phyloP scores from a whole-genome alignment of 2,329 filamentous ascomycete genomes.

The Trichoderma oligosporum region DNA sequence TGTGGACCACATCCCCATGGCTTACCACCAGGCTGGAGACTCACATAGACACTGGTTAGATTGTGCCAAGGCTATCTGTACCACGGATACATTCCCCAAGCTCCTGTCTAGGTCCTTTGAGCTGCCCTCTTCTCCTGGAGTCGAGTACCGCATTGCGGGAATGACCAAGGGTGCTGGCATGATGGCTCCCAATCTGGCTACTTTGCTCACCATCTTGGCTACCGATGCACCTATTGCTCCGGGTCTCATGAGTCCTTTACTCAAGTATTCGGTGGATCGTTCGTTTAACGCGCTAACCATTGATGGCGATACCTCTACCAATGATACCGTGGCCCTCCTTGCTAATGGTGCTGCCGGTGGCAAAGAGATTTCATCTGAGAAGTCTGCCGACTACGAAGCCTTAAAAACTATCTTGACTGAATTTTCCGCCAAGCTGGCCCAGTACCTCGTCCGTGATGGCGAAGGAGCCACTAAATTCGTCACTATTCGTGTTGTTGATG shows the following conservation, averaged over 20 bases:
- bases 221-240: slow-evolving; percentile 82
- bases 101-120: slow-evolving; percentile 80
- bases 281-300: slow-evolving; percentile 98
- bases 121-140: slow-evolving; percentile 71
- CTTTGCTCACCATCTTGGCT: slow-evolving; percentile 83
- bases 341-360: slow-evolving; percentile 91
- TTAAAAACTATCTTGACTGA: slow-evolving; percentile 68
- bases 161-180: slow-evolving; percentile 98
- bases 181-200: slow-evolving; percentile 99
- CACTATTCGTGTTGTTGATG: slow-evolving; percentile 78
- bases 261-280: slow-evolving; percentile 70
- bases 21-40: slow-evolving; percentile 65
- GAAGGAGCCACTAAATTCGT: slow-evolving; percentile 99
- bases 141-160: slow-evolving; percentile 80
- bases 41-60: slow-evolving; percentile 83
- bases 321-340: slow-evolving; percentile 92
- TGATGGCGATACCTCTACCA: slow-evolving; percentile 95
- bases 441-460: slow-evolving; percentile 91
- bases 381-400: slow-evolving; percentile 61
- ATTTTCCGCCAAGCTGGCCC: slow-evolving; percentile 80
- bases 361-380: slow-evolving; percentile 52
- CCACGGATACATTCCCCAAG: slow-evolving; percentile 97
- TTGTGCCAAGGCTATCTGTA: slow-evolving; percentile 89
- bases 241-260: slow-evolving; percentile 61
- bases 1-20: slow-evolving; percentile 72